Evolutionary conservation across 2,329 filamentous ascomycete species (phyloP), one percentile per base, ranked within the genome.

Genomic region (Colletotrichum higginsianum): DNA sequence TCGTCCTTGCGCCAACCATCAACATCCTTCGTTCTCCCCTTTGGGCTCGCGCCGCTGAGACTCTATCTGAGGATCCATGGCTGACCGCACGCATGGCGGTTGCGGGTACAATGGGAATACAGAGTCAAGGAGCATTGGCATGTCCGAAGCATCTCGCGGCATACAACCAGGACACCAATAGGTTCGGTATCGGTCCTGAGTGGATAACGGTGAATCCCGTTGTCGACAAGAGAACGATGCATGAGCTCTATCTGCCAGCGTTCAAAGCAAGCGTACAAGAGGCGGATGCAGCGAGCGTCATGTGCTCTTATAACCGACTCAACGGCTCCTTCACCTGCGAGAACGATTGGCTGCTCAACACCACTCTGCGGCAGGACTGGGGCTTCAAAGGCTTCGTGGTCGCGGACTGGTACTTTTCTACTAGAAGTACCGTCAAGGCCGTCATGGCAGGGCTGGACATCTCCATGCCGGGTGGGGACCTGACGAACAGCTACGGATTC

Each of bases 11-110:
- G 1, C 90, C 89, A 1, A 91, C 90, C 0, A 87, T 92, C 42
- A 91, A 90, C 77, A 89, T 90, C 78, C 88, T 91, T 74, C 85
- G 90, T 38, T 88, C 86, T 3, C 90, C 90, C 3, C 83, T 92
- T 0, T 89, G 89, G 44, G 90, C 89, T 4, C 85, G 90, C 65
- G 89, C 89, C 56, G 92, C 92, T 72, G 90, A 92, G 77, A 89
- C 88, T 0, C 91, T 90, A 75, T 89, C 88, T 1, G 90, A 92
- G 76, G 81, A 83, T 63, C 81, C 82, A 18, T 74, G 80, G 35
- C 70, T 83, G 8, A 73, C 71, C 16, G 75, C 76, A 0, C 42
- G 74, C 0, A 11, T 78, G 13, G 76, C 74, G 2, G 76, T 76
- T 2, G 73, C 74, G 18, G 80, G 80, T 40, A 77, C 23, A 8